Conservation (phyloP, 2,329 filamentous ascomycete genomes). For the Neofusicoccum cordaticola region DNA sequence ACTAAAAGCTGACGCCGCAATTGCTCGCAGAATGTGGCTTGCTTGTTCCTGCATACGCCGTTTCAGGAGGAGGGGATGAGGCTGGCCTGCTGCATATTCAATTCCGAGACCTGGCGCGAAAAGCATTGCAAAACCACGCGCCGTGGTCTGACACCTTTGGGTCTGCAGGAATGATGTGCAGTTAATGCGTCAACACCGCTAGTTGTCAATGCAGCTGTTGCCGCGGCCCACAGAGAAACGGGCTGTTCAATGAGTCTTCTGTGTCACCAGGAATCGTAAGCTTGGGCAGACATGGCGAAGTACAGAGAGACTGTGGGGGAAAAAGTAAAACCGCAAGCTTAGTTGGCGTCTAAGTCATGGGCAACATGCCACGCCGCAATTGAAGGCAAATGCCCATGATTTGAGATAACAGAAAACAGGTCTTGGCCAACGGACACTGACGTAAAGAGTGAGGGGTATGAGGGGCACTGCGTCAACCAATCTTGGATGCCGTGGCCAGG, state of each 20-base stretch:
- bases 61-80: constrained; percentile 12
- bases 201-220: not conserved
- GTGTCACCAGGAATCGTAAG: not conserved
- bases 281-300: not conserved
- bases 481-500: not conserved
- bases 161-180: not conserved
- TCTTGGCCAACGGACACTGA: not conserved
- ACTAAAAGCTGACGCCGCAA: constrained; percentile 7
- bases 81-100: not conserved
- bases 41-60: constrained; percentile 12
- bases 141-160: not conserved
- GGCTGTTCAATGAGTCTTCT: not conserved
- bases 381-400: not conserved
- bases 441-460: not conserved
- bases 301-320: not conserved
- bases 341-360: not conserved
- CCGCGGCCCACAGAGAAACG: not conserved
- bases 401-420: not conserved
- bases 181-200: not conserved
- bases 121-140: constrained; percentile 12
- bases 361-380: not conserved
- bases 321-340: not conserved
- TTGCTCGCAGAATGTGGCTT: constrained; percentile 9
- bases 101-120: constrained; percentile 8
- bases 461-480: not conserved